A percentile compares a stretch with the other conserved stretches of the same genome.
Evolutionary conservation across 1,284 basidiomycete genomes (phyloP).

Genomic region (Schizophyllum amplum): DNA sequence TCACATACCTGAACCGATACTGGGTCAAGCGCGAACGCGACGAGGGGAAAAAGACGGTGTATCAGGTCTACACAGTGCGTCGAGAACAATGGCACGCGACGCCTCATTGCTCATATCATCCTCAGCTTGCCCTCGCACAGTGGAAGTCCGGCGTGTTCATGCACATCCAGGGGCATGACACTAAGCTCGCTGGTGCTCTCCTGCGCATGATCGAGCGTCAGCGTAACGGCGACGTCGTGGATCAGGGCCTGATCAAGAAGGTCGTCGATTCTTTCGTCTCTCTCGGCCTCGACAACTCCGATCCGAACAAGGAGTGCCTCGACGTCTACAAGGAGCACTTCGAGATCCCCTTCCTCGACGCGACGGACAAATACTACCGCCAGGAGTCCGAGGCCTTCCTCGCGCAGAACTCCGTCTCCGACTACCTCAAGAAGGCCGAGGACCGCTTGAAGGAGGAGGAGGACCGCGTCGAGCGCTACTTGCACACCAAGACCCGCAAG

Average conservation of each 20-base stretch:
- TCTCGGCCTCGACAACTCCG: conserved; percentile 86
- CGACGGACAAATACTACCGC: conserved; percentile 89
- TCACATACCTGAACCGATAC: conserved; percentile 96
- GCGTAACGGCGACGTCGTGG: conserved; percentile 91
- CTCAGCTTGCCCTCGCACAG: conserved; percentile 86
- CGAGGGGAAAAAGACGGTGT: conserved; percentile 93
- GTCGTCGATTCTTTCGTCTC: conserved; percentile 97
- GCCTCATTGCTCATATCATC: conserved; percentile 3
- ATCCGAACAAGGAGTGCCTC: conserved; percentile 87
- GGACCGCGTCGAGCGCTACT: conserved; percentile 90
- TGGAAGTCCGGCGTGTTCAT: conserved; percentile 94
- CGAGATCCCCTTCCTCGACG: conserved; percentile 82
- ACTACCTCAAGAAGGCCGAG: conserved; percentile 97
- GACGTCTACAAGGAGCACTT: conserved; percentile 94
- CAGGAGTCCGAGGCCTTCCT: conserved; percentile 89
- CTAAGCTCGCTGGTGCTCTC: conserved; percentile 82
- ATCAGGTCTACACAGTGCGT: conserved; percentile 92
- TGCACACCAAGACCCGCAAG: conserved; percentile 84
- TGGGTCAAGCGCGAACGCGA: conserved; percentile 99
- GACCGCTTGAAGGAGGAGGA: conserved; percentile 91
- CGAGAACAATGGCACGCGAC: background rate
- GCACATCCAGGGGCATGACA: conserved; percentile 73
- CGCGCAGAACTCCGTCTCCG: conserved; percentile 84
- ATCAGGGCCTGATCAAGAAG: conserved; percentile 91
- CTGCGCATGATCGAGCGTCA: conserved; percentile 88